Base-by-base conservation (phyloP, 1,284 basidiomycete species). In the Ceratorhiza oryzae-sativae region DNA sequence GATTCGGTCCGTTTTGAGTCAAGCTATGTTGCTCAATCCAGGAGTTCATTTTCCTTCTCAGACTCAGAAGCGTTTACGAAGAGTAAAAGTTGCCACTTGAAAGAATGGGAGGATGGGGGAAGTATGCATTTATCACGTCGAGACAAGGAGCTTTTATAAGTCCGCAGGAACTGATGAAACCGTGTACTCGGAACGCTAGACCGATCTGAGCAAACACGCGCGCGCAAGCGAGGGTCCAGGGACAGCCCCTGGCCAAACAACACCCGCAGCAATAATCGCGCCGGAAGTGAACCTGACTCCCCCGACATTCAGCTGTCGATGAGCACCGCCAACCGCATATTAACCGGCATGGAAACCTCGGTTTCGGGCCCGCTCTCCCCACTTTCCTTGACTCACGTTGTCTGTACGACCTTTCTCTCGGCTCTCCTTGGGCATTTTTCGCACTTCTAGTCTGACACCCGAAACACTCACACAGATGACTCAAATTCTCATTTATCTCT, bases 321-420 rank as follows among this genome's bases (percentile, higher is more conserved):
- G 15, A 18, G 46, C 32, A 39, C 48, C 8, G 62, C 36, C 34
- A 32, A 9, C 36, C 55, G 6, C 34, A 18, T 36, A n/a, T 20
- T 58, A 12, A 3, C 62, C 48, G 32, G 41, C 46, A 34, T 65
- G 62, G 30, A 0, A 20, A 8, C 61, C 12, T 25, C 42, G 45
- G 27, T 45, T 53, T 32, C 67, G 67, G 55, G 12, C 9, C 67
- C 67, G 15, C 80, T 80, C 25, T 78, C 83, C 0, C 83, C 88
- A 18, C 76, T 91, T 32, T 89, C 90, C 73, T 81, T 90, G 23
- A 90, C 90, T 0, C 87, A 91, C 76, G 87, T 91, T 60, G 79
- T 89, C 58, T 91, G 89, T 90, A 76, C 77, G 88, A 72, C 23
- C 53, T 9, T 23, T 34, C 18, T 15, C 32, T 20, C 30, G 4